Percentiles rank a stretch among this genome's conserved stretches.
These are phyloP conservation scores for Xylariales sp. DNA, from an alignment of 2,329 filamentous ascomycete genomes.

Conservation along the genomic window DNA sequence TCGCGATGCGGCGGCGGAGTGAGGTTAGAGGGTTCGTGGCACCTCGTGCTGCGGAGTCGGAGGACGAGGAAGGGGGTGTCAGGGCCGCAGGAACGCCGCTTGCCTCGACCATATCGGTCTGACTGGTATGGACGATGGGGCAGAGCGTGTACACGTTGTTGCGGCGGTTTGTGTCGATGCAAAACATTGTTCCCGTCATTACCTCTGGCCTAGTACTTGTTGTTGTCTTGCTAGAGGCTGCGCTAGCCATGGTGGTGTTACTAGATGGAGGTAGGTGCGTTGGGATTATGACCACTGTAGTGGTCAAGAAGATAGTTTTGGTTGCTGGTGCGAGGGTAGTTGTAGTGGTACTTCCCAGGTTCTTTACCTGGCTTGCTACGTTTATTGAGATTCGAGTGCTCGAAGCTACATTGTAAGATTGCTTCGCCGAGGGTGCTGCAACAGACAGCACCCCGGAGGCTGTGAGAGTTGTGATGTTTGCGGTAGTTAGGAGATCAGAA, in stretches of 20 bases:
- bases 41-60: not conserved
- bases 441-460: too few species aligned
- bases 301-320: not conserved
- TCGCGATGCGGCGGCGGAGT: not conserved
- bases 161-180: constrained; percentile 3
- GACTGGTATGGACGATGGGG: constrained; percentile 1
- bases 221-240: not conserved
- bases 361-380: too few species aligned
- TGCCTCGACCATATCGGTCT: constrained; percentile 4
- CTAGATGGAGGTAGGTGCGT: too few species aligned
- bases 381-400: too few species aligned
- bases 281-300: too few species aligned
- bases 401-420: too few species aligned
- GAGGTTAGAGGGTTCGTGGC: constrained; percentile 1
- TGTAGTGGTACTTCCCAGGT: too few species aligned
- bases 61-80: too few species aligned
- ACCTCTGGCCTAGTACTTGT: not conserved
- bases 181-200: constrained; percentile 6
- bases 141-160: constrained; percentile 5
- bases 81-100: not conserved
- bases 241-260: too few species aligned
- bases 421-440: too few species aligned
- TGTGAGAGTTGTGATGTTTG: too few species aligned
- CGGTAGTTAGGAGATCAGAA: too few species aligned
- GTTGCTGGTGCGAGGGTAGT: not conserved